Conservation (phyloP, 2,329 filamentous ascomycete genomes). For the Lithohypha guttulata region DNA sequence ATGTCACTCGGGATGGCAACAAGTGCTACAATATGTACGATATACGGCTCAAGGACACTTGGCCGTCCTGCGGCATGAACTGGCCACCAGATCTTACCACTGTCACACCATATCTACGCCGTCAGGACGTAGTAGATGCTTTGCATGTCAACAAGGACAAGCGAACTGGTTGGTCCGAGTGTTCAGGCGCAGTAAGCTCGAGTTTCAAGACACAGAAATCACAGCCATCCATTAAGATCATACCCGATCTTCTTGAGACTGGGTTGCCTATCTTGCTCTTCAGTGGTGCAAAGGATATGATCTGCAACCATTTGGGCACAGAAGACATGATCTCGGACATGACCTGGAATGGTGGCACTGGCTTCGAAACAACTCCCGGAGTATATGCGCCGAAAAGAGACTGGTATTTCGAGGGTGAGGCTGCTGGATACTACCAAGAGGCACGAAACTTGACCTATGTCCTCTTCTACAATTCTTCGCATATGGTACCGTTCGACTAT, state of each 20-base stretch:
- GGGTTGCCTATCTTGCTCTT: conserved; percentile 70
- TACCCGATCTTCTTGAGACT: conserved; percentile 68
- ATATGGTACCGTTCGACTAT: conserved; percentile 97
- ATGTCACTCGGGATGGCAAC: conserved; percentile 48
- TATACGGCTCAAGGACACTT: conserved; percentile 68
- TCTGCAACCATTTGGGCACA: conserved; percentile 94
- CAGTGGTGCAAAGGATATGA: conserved; percentile 85
- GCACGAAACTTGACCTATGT: conserved; percentile 94
- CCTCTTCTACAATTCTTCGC: conserved; percentile 85
- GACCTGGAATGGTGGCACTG: conserved; percentile 82
- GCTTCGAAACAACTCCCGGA: conserved; percentile 77
- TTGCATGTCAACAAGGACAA: conserved; percentile 76
- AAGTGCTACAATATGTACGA: conserved; percentile 96
- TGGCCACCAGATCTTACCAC: conserved; percentile 80
- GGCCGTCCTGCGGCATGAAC: conserved; percentile 86
- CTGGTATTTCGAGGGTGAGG: conserved; percentile 85
- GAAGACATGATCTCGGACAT: conserved; percentile 83
- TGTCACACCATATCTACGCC: conserved; percentile 75
- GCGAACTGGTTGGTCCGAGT: conserved; percentile 83
- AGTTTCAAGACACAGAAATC: conserved; percentile 63
- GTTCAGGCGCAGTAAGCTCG: conserved; percentile 63
- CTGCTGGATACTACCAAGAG: conserved; percentile 85
- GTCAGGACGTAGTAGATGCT: conserved; percentile 64
- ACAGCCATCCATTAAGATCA: conserved; percentile 57
- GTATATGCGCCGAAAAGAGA: conserved; percentile 85